Evolutionary conservation across 2,329 filamentous ascomycete species (phyloP).

Genomic region (Fusarium kyushuense): DNA sequence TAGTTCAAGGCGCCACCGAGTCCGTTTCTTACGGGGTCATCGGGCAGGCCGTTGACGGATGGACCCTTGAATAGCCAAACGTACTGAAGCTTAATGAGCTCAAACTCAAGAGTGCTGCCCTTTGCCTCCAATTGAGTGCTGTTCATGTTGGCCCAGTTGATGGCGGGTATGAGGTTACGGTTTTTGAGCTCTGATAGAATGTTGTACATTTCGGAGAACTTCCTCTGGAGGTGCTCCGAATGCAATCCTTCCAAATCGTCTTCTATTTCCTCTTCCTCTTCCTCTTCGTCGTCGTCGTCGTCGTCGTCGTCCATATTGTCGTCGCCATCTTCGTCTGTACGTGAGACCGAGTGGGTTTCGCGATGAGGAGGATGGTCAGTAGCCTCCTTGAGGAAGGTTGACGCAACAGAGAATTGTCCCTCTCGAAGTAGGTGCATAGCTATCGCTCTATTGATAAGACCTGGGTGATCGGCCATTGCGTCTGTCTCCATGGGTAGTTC

Average conservation of each 20-base stretch:
- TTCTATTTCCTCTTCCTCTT: constrained; percentile 46
- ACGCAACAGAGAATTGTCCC: constrained; percentile 90
- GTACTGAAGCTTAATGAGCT: constrained; percentile 89
- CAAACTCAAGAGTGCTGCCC: constrained; percentile 94
- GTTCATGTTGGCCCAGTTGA: constrained; percentile 84
- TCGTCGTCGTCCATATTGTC: constrained; percentile 52
- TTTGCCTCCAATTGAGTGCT: constrained; percentile 78
- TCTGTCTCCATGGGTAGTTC: constrained; percentile 83
- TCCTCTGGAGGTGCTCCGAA: constrained; percentile 73
- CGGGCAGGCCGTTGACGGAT: constrained; percentile 65
- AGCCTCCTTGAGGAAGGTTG: constrained; percentile 83
- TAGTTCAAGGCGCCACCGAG: constrained; percentile 78
- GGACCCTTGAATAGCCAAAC: constrained; percentile 85
- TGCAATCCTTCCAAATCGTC: constrained; percentile 47
- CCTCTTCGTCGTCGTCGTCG: constrained; percentile 49
- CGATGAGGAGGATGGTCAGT: constrained; percentile 53
- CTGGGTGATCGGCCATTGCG: constrained; percentile 78
- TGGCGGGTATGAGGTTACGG: constrained; percentile 83
- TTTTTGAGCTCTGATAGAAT: constrained; percentile 84
- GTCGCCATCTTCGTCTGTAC: constrained; percentile 51
- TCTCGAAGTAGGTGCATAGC: constrained; percentile 96
- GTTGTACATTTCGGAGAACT: constrained; percentile 90
- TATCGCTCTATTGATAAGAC: constrained; percentile 90
- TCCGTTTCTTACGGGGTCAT: constrained; percentile 64
- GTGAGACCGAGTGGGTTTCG: constrained; percentile 34